A percentile compares a stretch with the other conserved stretches of the same genome.
phyloP scores from a whole-genome alignment of 139 green algal genomes.

The Volvox reticuliferus region DNA sequence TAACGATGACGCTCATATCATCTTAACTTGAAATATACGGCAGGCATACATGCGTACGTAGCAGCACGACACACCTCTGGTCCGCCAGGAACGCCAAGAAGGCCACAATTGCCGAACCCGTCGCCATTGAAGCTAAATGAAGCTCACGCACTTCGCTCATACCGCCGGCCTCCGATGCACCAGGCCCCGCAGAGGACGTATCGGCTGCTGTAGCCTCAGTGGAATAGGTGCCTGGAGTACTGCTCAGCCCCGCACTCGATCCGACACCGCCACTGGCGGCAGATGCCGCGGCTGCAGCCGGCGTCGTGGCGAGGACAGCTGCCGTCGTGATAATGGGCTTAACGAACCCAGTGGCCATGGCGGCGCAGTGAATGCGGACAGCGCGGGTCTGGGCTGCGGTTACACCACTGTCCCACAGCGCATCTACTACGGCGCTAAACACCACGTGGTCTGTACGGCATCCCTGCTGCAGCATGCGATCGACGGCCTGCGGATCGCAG shows the following conservation, averaged over 20 bases:
- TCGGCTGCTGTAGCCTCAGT: background rate
- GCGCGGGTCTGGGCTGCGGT: constrained; percentile 76
- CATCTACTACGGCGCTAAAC: constrained; percentile 84
- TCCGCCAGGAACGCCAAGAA: constrained; percentile 79
- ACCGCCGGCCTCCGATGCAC: background rate
- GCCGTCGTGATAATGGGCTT: background rate
- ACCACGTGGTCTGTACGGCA: constrained; percentile 82
- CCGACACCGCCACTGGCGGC: background rate
- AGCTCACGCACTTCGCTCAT: constrained; percentile 60
- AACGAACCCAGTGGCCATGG: constrained; percentile 66
- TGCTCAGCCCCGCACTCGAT: background rate
- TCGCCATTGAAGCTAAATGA: constrained; percentile 78
- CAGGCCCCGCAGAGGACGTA: background rate
- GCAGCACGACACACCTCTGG: background rate
- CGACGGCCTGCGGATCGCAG: constrained; percentile 35
- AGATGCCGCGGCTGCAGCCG: background rate
- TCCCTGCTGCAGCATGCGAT: constrained; percentile 54
- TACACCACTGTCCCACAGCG: constrained; percentile 85
- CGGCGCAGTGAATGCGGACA: constrained; percentile 53
- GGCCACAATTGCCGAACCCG: constrained; percentile 78
- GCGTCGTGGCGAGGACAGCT: background rate
- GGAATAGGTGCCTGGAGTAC: background rate
- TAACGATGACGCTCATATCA: too few relatives aligned
- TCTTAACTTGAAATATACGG: too few relatives aligned
- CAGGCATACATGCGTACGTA: too few relatives aligned